Percentiles rank a stretch among this genome's conserved stretches.
Conservation (phyloP, 169 alveolate species). For the Cryptosporidium muris region DNA sequence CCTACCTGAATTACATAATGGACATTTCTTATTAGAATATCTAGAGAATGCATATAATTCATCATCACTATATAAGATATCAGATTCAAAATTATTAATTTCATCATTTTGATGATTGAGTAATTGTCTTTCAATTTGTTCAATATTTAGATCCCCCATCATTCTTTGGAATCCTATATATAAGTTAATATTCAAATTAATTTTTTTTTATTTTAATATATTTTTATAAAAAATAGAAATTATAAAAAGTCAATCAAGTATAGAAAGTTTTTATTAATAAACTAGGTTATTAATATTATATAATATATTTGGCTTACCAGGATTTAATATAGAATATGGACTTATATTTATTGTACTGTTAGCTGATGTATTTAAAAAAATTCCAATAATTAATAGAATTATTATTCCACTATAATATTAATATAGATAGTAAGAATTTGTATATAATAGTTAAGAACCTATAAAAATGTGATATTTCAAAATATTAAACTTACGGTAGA, state of each 20-base stretch:
- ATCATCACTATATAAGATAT: conserved; percentile 46
- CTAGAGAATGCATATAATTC: conserved; percentile 64
- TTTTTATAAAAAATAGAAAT: too few species aligned
- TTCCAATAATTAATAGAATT: conserved; percentile 20
- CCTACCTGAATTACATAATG: conserved; percentile 62
- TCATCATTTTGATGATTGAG: conserved; percentile 21
- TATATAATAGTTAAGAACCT: not conserved
- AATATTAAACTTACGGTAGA: conserved; percentile 24
- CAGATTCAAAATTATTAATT: not conserved
- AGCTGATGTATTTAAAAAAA: conserved; percentile 57
- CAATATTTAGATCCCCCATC: conserved; percentile 44
- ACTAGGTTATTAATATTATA: too few species aligned
- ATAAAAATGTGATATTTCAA: not conserved
- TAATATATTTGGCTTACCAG: conserved; percentile 23
- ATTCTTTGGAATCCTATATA: conserved; percentile 42
- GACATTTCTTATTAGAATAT: conserved; percentile 62
- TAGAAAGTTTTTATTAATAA: too few species aligned
- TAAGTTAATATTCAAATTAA: not conserved
- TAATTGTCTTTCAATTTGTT: conserved; percentile 61
- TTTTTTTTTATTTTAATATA: not conserved
- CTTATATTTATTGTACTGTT: conserved; percentile 17
- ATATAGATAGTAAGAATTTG: not conserved
- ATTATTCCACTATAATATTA: conserved; percentile 27
- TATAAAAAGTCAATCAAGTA: too few species aligned
- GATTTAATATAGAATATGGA: conserved; percentile 55